Conservation (phyloP, 352 stramenopile genomes). For the Thraustotheca clavata region DNA sequence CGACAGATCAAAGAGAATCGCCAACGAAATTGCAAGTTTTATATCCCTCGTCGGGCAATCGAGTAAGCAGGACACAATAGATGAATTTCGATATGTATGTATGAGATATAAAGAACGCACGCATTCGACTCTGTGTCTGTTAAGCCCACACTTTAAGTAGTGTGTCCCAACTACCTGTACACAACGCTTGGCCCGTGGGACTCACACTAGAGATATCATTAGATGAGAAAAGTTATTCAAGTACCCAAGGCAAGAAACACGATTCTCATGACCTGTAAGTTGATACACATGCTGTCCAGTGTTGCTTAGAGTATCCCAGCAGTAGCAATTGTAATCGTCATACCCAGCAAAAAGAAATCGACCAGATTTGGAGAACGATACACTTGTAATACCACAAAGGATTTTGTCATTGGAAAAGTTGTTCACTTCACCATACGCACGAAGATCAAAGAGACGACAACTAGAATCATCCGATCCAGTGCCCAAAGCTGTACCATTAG, state of each 20-base stretch:
- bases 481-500: constrained; percentile 90
- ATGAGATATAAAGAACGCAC: neutral
- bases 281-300: constrained; percentile 87
- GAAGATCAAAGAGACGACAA: constrained; percentile 96
- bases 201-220: constrained; percentile 58
- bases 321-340: constrained; percentile 97
- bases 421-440: constrained; percentile 95
- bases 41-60: constrained; percentile 6
- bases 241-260: constrained; percentile 92
- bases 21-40: constrained; percentile 63
- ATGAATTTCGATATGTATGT: constrained; percentile 4
- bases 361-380: constrained; percentile 93
- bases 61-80: too few species aligned
- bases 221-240: neutral
- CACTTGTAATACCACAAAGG: constrained; percentile 94
- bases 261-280: constrained; percentile 92
- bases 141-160: constrained; percentile 96
- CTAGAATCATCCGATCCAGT: constrained; percentile 96
- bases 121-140: neutral
- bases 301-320: constrained; percentile 94
- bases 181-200: constrained; percentile 91
- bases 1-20: constrained; percentile 63
- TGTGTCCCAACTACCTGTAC: constrained; percentile 98
- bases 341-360: constrained; percentile 97
- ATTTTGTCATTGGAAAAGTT: constrained; percentile 96